Evolutionary conservation across 352 stramenopile genomes (phyloP), one percentile per base, ranked within the genome.

Genomic region (Globisporangium irregulare): DNA sequence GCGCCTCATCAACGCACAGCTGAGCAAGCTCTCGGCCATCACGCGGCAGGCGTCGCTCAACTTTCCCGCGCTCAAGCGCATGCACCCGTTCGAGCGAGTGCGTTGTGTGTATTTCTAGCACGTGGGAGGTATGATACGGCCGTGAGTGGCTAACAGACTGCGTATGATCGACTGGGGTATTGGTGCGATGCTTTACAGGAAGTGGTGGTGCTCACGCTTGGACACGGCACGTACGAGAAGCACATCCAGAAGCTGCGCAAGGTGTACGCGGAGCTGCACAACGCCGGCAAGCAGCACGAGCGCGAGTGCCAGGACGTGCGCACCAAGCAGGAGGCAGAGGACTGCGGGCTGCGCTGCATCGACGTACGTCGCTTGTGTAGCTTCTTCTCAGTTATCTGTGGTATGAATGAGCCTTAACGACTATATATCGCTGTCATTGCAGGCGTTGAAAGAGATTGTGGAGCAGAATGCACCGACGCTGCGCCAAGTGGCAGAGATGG

Each of bases 81-180:
- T 96, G 77, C 85, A 94, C 58, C 82, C 86, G 51, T 96, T 96
- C 70, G 88, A 96, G 64, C 76, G 83, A 38, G 86, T 94, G 55
- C 60, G 73, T 80, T 24, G 24, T 14, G 22, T 22, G 27, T 29
- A 3, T 15, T 9, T 55, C 20, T n/a, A 56, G 25, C 24, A 18
- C 64, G 36, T 43, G 36, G 12, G 36, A 43, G 12, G 14, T 22
- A 27, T 36, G 4, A 3, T 24, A 43, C 4, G 64, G 34, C 22
- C 53, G 25, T 34, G 12, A 34, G 9, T 27, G n/a, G 15, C 34
- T 55, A 25, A 43, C 43, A 25, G 25, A 43, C 29, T n/a, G 41
- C 15, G 41, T n/a, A 8, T 48, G 15, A 20, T 48, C 41, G 6
- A n/a, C 15, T n/a, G 41, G 14, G 41, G 18, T 48, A 12, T 15